Conservation (phyloP, 345 rosid genomes). For the Bretschneidera sinensis region DNA sequence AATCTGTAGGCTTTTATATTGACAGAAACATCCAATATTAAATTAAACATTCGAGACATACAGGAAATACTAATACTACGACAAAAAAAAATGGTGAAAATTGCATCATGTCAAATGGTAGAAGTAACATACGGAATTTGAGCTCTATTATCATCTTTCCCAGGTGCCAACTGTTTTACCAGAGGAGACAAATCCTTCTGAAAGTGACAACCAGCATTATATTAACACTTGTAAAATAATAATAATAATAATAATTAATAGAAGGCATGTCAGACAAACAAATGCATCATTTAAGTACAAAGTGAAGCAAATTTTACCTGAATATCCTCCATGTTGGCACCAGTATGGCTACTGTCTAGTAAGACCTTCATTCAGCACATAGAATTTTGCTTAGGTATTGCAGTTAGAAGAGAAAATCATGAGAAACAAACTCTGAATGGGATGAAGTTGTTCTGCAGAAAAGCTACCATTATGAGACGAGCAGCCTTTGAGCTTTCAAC, state of each 20-base stretch:
- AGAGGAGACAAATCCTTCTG: conserved; percentile 86
- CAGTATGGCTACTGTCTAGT: conserved; percentile 53
- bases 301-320: conserved; percentile 41
- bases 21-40: background rate
- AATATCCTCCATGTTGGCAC: conserved; percentile 66
- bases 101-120: background rate
- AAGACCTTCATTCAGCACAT: conserved; percentile 51
- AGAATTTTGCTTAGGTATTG: conserved; percentile 16
- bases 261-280: conserved; percentile 14
- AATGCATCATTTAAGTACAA: conserved; percentile 6
- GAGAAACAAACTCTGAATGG: conserved; percentile 7
- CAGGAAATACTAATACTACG: background rate
- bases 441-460: conserved; percentile 5
- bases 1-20: background rate
- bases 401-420: background rate
- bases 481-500: conserved; percentile 84
- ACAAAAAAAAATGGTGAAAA: background rate
- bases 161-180: conserved; percentile 75
- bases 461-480: conserved; percentile 83
- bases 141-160: conserved; percentile 41
- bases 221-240: conserved; percentile 2
- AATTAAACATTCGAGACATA: background rate
- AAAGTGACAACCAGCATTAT: conserved; percentile 4
- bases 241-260: background rate
- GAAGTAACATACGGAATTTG: conserved; percentile 71